These are phyloP conservation scores for Vigna hirtella DNA, from an alignment of 306 rosid species.

Conservation along the genomic window DNA sequence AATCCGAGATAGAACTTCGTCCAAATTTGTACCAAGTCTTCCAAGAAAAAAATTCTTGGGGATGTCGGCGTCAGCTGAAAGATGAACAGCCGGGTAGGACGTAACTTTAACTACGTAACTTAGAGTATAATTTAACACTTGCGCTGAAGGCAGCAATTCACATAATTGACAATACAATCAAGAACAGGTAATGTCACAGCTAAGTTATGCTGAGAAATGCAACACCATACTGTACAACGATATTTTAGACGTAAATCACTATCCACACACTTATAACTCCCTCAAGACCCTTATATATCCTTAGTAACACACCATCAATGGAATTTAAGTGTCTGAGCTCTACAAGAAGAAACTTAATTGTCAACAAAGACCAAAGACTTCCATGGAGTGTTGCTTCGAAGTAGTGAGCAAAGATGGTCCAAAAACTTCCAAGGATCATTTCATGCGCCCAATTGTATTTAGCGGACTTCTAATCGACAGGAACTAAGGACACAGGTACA, in stretches of 20 bases:
- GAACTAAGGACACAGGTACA: constrained; percentile 39
- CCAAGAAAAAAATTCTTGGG: background rate
- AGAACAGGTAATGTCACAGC: constrained; percentile 40
- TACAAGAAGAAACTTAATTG: constrained; percentile 42
- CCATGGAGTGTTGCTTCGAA: constrained; percentile 35
- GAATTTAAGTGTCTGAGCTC: constrained; percentile 36
- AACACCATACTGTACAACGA: constrained; percentile 54
- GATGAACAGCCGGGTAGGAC: background rate
- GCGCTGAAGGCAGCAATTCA: constrained; percentile 26
- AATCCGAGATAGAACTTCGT: background rate
- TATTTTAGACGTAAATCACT: constrained; percentile 44
- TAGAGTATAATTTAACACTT: constrained; percentile 5
- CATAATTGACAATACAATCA: constrained; percentile 34
- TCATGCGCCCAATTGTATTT: constrained; percentile 46
- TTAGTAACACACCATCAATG: constrained; percentile 46
- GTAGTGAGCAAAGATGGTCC: constrained; percentile 40
- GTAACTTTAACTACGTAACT: background rate
- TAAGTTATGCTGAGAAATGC: constrained; percentile 45
- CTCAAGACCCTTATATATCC: constrained; percentile 46
- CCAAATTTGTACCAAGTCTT: background rate
- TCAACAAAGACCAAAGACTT: constrained; percentile 27
- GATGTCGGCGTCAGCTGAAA: too few species aligned
- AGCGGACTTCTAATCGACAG: constrained; percentile 41
- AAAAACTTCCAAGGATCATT: constrained; percentile 35
- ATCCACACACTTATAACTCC: constrained; percentile 53